Percentiles rank a stretch among this genome's conserved stretches.
phyloP scores from a whole-genome alignment of 306 rosid species.

The Cucurbita pepo region DNA sequence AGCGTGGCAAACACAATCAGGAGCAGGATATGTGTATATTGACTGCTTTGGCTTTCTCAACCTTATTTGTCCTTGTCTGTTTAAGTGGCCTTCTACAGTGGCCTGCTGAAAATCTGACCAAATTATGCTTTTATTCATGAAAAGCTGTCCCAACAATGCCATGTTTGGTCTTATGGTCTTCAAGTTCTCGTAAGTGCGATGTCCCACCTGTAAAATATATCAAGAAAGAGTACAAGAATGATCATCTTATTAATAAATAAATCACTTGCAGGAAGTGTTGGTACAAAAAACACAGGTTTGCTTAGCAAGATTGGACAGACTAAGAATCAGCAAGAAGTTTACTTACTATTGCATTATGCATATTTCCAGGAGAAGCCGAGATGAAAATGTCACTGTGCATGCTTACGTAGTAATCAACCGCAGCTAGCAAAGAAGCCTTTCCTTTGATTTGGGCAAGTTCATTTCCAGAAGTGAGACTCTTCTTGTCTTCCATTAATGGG shows the following conservation, averaged over 20 bases:
- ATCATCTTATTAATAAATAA: neutral
- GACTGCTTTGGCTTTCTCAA: constrained; percentile 83
- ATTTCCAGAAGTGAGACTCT: constrained; percentile 64
- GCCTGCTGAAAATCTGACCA: constrained; percentile 68
- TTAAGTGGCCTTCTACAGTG: constrained; percentile 58
- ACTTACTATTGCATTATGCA: constrained; percentile 98
- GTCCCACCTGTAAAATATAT: constrained; percentile 59
- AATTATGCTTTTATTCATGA: constrained; percentile 60
- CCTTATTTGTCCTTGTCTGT: constrained; percentile 79
- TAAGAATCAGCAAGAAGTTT: constrained; percentile 3
- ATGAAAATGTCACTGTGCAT: constrained; percentile 84
- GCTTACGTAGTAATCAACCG: constrained; percentile 79
- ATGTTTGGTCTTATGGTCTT: constrained; percentile 93
- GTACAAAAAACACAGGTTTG: neutral
- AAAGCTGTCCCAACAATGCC: constrained; percentile 80
- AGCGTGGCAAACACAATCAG: constrained; percentile 89
- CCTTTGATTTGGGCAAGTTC: constrained; percentile 69
- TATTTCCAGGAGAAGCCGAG: constrained; percentile 99
- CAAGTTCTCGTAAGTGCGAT: constrained; percentile 65
- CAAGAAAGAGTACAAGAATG: neutral
- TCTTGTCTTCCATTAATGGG: constrained; percentile 86
- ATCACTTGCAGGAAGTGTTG: neutral
- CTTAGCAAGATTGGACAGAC: neutral
- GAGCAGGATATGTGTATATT: constrained; percentile 82
- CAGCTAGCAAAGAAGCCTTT: constrained; percentile 91